Evolutionary conservation across 1,284 basidiomycete genomes (phyloP).

Genomic region (Cutaneotrichosporon daszewskae): DNA sequence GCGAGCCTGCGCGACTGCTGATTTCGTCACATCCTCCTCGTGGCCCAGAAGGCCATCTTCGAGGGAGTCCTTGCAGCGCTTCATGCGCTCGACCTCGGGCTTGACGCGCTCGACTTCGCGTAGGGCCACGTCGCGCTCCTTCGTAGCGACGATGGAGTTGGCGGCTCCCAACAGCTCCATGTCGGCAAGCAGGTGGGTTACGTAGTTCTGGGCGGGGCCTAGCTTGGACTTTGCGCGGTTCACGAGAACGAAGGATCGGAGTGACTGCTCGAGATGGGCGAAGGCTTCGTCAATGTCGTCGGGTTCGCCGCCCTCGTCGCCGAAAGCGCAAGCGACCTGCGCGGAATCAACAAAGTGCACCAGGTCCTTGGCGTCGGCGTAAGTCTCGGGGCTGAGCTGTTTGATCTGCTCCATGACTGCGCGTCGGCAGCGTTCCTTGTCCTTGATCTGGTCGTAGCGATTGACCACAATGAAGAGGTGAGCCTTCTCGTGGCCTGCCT

Average conservation of each 20-base stretch:
- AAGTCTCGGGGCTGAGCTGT: conserved; percentile 84
- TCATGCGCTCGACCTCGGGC: conserved; percentile 84
- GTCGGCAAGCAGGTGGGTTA: conserved; percentile 81
- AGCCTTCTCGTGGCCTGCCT: conserved; percentile 93
- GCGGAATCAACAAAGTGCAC: conserved; percentile 98
- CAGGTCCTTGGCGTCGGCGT: conserved; percentile 83
- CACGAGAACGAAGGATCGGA: conserved; percentile 90
- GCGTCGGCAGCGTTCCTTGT: conserved; percentile 89
- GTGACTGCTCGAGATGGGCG: conserved; percentile 79
- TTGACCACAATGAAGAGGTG: conserved; percentile 97
- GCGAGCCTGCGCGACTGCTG: conserved; percentile 57
- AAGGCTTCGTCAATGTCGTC: conserved; percentile 62
- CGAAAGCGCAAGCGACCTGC: conserved; percentile 39
- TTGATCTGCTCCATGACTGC: conserved; percentile 92
- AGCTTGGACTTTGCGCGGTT: conserved; percentile 96
- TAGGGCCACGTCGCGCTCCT: conserved; percentile 70
- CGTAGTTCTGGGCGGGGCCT: conserved; percentile 88
- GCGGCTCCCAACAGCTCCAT: conserved; percentile 79
- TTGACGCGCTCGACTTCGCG: conserved; percentile 65
- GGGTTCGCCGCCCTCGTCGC: conserved; percentile 34
- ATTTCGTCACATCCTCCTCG: conserved; percentile 69
- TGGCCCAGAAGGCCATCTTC: conserved; percentile 72
- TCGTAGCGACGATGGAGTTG: conserved; percentile 77
- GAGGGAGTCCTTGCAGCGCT: conserved; percentile 63
- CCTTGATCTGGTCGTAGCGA: conserved; percentile 91